phyloP scores from a whole-genome alignment of 1,284 basidiomycete genomes.

The Ceratobasidium sp. region DNA sequence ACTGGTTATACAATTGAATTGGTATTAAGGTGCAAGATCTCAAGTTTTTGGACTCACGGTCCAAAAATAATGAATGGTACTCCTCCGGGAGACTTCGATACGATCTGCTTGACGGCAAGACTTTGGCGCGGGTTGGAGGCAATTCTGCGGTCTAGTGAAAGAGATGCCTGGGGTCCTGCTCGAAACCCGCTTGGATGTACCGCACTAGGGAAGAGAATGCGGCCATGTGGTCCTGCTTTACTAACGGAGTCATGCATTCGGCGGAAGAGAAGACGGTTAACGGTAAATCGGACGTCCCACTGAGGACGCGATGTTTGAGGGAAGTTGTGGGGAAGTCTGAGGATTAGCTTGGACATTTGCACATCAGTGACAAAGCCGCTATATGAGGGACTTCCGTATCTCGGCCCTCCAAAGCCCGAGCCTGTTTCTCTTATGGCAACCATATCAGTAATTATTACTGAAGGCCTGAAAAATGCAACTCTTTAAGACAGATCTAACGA shows the following conservation, averaged over 20 bases:
- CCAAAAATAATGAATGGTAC: constrained; percentile 72
- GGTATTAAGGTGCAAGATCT: neutral
- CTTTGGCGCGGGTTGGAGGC: constrained; percentile 62
- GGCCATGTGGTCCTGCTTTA: constrained; percentile 55
- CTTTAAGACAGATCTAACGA: constrained; percentile 53
- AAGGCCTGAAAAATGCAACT: constrained; percentile 64
- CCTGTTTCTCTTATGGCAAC: constrained; percentile 63
- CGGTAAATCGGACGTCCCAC: constrained; percentile 65
- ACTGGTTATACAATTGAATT: constrained; percentile 51
- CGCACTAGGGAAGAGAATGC: constrained; percentile 59
- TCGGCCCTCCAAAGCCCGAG: constrained; percentile 61
- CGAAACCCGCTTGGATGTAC: constrained; percentile 47
- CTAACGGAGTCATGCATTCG: constrained; percentile 69
- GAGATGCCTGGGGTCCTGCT: neutral
- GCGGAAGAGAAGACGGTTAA: constrained; percentile 64
- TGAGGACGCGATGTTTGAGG: constrained; percentile 51
- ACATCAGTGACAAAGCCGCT: constrained; percentile 69
- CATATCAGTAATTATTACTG: constrained; percentile 40
- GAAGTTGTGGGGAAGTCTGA: constrained; percentile 64
- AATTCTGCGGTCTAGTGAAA: constrained; percentile 58
- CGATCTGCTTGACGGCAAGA: constrained; percentile 65
- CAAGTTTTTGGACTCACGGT: constrained; percentile 60
- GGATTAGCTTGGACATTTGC: constrained; percentile 61
- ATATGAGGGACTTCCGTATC: no score
- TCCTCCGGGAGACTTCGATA: constrained; percentile 58